Base-by-base conservation (phyloP, 2,329 filamentous ascomycete species). In the Lanzia echinophila region DNA sequence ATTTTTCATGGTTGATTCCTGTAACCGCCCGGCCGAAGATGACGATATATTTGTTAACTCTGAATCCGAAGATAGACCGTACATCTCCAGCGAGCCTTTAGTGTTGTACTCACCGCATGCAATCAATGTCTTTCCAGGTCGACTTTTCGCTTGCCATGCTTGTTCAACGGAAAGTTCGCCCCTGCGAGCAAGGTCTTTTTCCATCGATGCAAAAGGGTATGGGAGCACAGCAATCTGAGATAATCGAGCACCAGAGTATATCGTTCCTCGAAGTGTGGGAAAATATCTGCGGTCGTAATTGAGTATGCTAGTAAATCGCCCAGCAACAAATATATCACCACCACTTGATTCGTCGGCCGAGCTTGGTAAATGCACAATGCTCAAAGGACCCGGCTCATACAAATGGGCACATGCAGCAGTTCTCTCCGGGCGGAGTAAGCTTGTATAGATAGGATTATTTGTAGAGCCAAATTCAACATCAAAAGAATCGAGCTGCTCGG, bases 91-190 rank as follows among this genome's bases (percentile, higher is more conserved):
- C 0, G 87, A 91, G 0, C 92, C 92, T 68, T 94, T 91, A 32
- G 87, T 89, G 62, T 94, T 95, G 72, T 96, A 96, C 66, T 92
- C 88, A 5, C 91, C 92, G 38, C 87, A 88, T 2, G 90, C 88
- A 49, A 96, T 79, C 24, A 96, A 71, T 0, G 86, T 90, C 44
- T 84, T 76, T 0, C 84, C 79, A 12, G 70, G 63, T 0, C 69
- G 67, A n/a, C 64, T 70, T 61, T 85, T 85, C n/a, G 76, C 75
- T 17, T 73, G 71, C 58, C 69, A 72, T 12, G 82, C 73, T 58
- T 76, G 76, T 53, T 79, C 77, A 51, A 75, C 69, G 11, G 82
- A 79, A 19, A 85, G 71, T 56, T 79, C 73, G 19, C 77, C 77
- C 5, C 73, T 72, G 3, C 78, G 75, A 2, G 84, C 72, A 3